A percentile compares a stretch with the other conserved stretches of the same genome.
Evolutionary conservation across 345 rosid genomes (phyloP).

Genomic region (Eucalyptus sp.): DNA sequence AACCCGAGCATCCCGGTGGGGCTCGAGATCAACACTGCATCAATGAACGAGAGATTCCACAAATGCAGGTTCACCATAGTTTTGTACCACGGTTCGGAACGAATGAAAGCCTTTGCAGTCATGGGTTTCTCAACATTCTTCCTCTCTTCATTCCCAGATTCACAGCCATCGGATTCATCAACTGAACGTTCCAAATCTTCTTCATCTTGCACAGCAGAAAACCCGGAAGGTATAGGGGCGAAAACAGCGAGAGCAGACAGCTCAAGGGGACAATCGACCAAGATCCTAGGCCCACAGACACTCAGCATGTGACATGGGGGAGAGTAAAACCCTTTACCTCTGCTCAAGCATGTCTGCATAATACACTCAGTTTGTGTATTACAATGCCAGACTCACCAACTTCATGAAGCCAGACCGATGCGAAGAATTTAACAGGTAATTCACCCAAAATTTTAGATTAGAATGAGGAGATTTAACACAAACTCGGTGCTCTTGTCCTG

Average conservation of each 20-base stretch:
- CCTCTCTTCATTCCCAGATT: constrained; percentile 17
- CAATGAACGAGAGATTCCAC: constrained; percentile 71
- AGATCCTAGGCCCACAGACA: constrained; percentile 49
- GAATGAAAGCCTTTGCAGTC: constrained; percentile 28
- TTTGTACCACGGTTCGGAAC: constrained; percentile 81
- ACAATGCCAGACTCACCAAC: no score
- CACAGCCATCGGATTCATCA: constrained; percentile 1
- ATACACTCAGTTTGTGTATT: no score
- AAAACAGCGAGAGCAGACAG: constrained; percentile 59
- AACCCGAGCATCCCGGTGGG: constrained; percentile 77
- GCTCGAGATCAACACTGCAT: constrained; percentile 62
- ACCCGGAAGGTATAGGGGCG: constrained; percentile 38
- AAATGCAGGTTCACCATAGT: constrained; percentile 53
- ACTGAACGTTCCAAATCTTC: constrained; percentile 5
- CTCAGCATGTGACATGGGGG: constrained; percentile 2
- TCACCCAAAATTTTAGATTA: no score
- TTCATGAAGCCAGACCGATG: no score
- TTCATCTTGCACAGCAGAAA: neutral
- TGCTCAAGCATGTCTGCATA: constrained; percentile 34
- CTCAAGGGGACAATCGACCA: constrained; percentile 76
- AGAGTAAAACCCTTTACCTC: constrained; percentile 50
- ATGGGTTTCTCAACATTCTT: constrained; percentile 2
- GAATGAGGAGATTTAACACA: no score
- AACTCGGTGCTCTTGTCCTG: no score
- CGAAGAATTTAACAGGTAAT: no score